Base-by-base conservation (phyloP, 352 stramenopile species). In the Globisporangium barbulae region DNA sequence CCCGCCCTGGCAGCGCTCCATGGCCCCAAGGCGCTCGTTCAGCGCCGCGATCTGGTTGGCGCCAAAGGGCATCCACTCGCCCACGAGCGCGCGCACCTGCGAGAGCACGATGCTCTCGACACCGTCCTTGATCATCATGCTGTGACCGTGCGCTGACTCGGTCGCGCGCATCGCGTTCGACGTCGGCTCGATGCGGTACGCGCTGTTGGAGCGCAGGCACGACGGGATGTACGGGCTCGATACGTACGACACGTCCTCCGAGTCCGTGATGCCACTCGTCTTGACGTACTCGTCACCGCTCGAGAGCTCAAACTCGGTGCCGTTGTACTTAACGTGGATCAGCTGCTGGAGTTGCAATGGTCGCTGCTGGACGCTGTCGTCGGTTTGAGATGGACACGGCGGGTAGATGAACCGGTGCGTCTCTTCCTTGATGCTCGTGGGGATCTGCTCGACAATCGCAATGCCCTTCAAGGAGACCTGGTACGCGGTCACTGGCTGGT, bases 61-160 rank as follows among this genome's bases (percentile, higher is more conserved):
- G 31, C 97, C 97, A 68, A 99, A 99, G 10, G 97, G 97, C 55
- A 99, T 94, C 79, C 97, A 99, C 70, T 99, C 97, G 21, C 94
- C 94, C 41, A 99, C 93, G 56, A 99, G 97, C 8, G 98, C 91
- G 5, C 90, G 97, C 15, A 99, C 96, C 21, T 95, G 94, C 22
- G 98, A 97, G 17, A 99, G 79, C 3, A 97, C 97, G 63, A 99
- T 97, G 35, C 97, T 96, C 71, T 98, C 89, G 45, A 95, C 88
- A 1, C 98, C 91, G 56, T 97, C 91, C 68, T 98, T 97, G 12
- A 73, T 70, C 71, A 98, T 97, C 64, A 96, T 97, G 53, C 88
- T 90, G 47, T 87, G 82, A 21, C 91, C 94, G 4, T 85, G 73
- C 3, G 86, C 93, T 12, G 82, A 96, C 68, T 98, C 94, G 48